A percentile compares a stretch with the other conserved stretches of the same genome.
These are phyloP conservation scores for Talaromyces albobiverticillius DNA, from an alignment of 2,329 filamentous ascomycete species.

Conservation along the genomic window DNA sequence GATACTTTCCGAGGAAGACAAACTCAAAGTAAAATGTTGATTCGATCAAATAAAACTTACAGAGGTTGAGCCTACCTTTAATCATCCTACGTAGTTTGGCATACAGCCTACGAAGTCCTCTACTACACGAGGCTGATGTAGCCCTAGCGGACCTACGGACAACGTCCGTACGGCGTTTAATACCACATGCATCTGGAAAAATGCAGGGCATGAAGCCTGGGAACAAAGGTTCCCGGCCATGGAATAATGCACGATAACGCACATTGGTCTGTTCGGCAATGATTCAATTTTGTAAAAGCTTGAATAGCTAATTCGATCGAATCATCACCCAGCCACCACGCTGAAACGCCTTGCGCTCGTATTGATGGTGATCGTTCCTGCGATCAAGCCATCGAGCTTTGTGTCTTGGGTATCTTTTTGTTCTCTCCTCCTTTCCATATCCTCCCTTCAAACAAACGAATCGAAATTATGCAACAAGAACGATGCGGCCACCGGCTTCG, in stretches of 20 bases:
- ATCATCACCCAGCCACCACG: constrained; percentile 18
- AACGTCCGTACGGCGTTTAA: constrained; percentile 1
- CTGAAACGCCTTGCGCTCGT: constrained; percentile 15
- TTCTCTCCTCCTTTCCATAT: neutral
- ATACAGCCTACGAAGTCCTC: neutral
- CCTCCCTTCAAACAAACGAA: neutral
- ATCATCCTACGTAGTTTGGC: no score
- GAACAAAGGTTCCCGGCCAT: neutral
- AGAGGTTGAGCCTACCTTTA: neutral
- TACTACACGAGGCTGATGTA: neutral
- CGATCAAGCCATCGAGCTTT: constrained; percentile 6
- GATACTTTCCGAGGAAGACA: no score
- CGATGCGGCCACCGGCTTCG: constrained; percentile 90
- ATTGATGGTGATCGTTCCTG: constrained; percentile 8
- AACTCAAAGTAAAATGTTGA: no score
- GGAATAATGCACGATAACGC: constrained; percentile 14
- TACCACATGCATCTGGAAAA: neutral
- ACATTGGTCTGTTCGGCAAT: constrained; percentile 19
- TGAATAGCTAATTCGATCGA: constrained; percentile 16
- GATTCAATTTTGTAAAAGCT: constrained; percentile 17
- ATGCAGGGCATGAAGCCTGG: neutral
- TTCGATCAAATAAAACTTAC: neutral
- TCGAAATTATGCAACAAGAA: constrained; percentile 77
- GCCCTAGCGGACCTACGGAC: neutral
- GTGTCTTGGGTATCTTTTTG: constrained; percentile 11